Base-by-base conservation (phyloP, 306 rosid genomes). In the Pyrus pyrifolia region DNA sequence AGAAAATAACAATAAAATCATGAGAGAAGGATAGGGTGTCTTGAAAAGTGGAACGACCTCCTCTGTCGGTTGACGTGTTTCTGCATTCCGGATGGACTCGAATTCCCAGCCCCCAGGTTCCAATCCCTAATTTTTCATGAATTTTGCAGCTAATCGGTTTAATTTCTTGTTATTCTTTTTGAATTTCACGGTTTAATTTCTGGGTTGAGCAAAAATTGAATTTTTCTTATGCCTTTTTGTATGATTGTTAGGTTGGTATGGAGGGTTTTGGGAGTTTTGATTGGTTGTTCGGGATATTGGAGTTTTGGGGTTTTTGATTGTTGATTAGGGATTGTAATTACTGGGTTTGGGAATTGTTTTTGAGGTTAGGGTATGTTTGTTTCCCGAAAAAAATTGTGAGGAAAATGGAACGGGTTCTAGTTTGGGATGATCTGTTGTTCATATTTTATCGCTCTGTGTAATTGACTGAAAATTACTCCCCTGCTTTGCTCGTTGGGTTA, bases 41-140 rank as follows among this genome's bases (percentile, higher is more conserved):
- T 70, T 9, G 29, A 25, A 70, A 70, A 6, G 25, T 8, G 15
- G 21, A 67, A 68, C 4, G 35, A 15, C 7, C 68, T 61, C 67
- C 30, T 21, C 49, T 60, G 3, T 74, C 76, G 63, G 66, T 45
- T 74, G 79, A 42, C 72, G 40, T 49, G 51, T 68, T 62, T 46
- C 71, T 68, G 66, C 60, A 12, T 60, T 51, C 74, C 23, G 6
- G 5, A 80, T 74, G 83, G 79, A 80, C 4, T 74, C 83, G 8
- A 80, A 80, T 0, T 17, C 79, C 27, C 64, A 58, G 40, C 65
- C 83, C 60, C 19, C 83, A 80, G 83, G 83, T 80, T 80, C 61
- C 46, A n/a, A 13, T 21, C 61, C 4, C 25, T 4, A 46, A 29
- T 44, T n/a, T 23, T 58, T 46, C 42, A 17, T 59, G 6, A 59